Evolutionary conservation across 495 filamentous ascomycete genomes (phyloP).

Genomic region (Hypoxylon subgilvum): DNA sequence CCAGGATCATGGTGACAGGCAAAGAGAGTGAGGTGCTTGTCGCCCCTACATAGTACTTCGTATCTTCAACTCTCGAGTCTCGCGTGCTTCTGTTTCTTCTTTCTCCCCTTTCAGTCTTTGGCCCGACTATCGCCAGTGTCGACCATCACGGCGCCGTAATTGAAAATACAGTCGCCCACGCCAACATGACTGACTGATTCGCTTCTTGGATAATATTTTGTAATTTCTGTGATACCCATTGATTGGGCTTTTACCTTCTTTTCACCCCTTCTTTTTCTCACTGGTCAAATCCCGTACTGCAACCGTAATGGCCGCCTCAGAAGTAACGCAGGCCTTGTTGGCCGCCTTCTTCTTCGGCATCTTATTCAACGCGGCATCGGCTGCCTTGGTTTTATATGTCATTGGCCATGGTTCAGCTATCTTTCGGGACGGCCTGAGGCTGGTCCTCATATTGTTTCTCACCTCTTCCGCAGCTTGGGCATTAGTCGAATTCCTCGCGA

Average conservation of each 20-base stretch:
- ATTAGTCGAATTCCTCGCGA: slow-evolving; percentile 53
- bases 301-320: slow-evolving; percentile 54
- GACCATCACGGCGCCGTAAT: slow-evolving; percentile 32
- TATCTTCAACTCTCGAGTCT: slow-evolving; percentile 2
- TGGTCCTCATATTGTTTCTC: slow-evolving; percentile 64
- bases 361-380: slow-evolving; percentile 58
- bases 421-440: slow-evolving; percentile 65
- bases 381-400: slow-evolving; percentile 57
- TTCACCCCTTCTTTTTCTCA: slow-evolving; percentile 5
- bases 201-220: slow-evolving; percentile 41
- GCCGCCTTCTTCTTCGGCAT: slow-evolving; percentile 63
- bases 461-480: slow-evolving; percentile 59
- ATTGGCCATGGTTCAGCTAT: slow-evolving; percentile 56
- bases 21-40: slow-evolving; percentile 14
- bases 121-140: slow-evolving; percentile 21
- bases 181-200: slow-evolving; percentile 44
- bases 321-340: slow-evolving; percentile 55
- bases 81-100: slow-evolving; percentile 9
- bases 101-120: slow-evolving; percentile 17
- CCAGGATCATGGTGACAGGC: slow-evolving; percentile 21
- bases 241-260: slow-evolving; percentile 57
- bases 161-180: slow-evolving; percentile 14
- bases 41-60: slow-evolving; percentile 12
- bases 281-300: slow-evolving; percentile 32
- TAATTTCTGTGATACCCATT: slow-evolving; percentile 48